Base-by-base conservation (phyloP, 495 filamentous ascomycete genomes). In the Clavariopsis aquatica region DNA sequence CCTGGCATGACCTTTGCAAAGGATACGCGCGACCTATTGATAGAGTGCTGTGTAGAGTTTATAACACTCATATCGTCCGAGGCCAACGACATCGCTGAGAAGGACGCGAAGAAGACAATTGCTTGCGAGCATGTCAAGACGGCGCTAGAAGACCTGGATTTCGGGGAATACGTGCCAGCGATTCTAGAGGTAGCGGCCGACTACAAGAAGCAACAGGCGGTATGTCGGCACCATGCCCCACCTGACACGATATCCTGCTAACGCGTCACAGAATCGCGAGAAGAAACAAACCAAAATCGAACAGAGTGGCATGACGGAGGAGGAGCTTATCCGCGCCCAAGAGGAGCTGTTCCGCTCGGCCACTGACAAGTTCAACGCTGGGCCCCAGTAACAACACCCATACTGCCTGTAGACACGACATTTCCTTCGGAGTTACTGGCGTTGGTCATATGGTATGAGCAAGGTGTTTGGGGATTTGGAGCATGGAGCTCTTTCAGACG, bases 41-140 rank as follows among this genome's bases (percentile, higher is more conserved):
- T 98, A 78, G 94, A 98, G 77, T 98, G 93, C 81, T 98, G 95
- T 74, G 94, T 98, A 65, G 94, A 98, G 73, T 98, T 98, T 79
- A 97, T 98, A 75, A 97, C 95, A 10, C 83, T 98, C 58, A 90
- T 98, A 58, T 96, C 93, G 24, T 94, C 90, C 36, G 92, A 98
- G 78, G 95, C 94, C 9, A 98, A 98, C 74, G 94, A 98, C 69
- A 98, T 98, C 65, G 91, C 92, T 17, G 94, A 98, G 77, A 96
- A 93, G 71, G 94, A 98, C 66, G 88, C 92, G 12, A 98, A 98
- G 82, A 98, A 98, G 80, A 98, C 94, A 0, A 98, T 98, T 58
- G 93, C 92, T 0, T 92, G 89, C 68, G 94, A 98, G 71, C 94
- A 98, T 77, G 93, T 98, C 68, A 92, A 93, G 69, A 91, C 91